Percentiles rank a stretch among this genome's conserved stretches.
Evolutionary conservation across 1,139 yeast species (phyloP).

Genomic region (Diutina catenulata): DNA sequence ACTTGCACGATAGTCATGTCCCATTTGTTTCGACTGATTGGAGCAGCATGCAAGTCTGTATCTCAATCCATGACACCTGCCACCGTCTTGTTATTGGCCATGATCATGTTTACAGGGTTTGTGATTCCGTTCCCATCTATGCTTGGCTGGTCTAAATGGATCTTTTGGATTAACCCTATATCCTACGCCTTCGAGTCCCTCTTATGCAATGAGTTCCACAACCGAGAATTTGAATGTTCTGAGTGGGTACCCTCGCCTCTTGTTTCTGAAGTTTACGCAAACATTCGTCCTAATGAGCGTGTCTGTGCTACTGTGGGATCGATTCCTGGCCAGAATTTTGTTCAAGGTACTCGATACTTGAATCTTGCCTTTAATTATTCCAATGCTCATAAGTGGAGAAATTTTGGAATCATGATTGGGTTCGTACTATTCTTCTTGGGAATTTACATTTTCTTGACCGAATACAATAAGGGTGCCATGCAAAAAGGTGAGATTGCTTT

Average conservation of each 20-base stretch:
- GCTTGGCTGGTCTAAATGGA: conserved; percentile 13
- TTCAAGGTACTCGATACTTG: conserved; percentile 51
- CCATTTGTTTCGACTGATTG: conserved; percentile 11
- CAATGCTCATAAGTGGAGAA: conserved; percentile 68
- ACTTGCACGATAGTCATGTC: conserved; percentile 10
- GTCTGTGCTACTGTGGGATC: conserved; percentile 61
- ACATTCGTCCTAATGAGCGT: conserved; percentile 21
- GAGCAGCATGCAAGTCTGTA: conserved; percentile 11
- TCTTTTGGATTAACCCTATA: conserved; percentile 11
- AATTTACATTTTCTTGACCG: conserved; percentile 47
- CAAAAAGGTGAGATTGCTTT: conserved; percentile 77
- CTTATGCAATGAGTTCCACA: conserved; percentile 11
- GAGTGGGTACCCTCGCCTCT: conserved; percentile 36
- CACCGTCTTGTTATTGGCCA: conserved; percentile 10
- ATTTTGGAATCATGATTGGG: conserved; percentile 58
- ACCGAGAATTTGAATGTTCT: conserved; percentile 27
- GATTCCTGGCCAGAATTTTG: conserved; percentile 38
- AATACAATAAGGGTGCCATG: conserved; percentile 59
- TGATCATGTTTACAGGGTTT: conserved; percentile 12
- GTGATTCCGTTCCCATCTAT: conserved; percentile 11
- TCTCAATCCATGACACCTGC: conserved; percentile 13
- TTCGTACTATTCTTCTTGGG: conserved; percentile 42
- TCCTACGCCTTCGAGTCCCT: conserved; percentile 11
- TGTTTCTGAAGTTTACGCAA: too few relatives aligned
- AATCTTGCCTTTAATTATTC: conserved; percentile 32